Evolutionary conservation across 768 basidiomycete species (phyloP), one percentile per base, ranked within the genome.

Genomic region (Suillus plorans): DNA sequence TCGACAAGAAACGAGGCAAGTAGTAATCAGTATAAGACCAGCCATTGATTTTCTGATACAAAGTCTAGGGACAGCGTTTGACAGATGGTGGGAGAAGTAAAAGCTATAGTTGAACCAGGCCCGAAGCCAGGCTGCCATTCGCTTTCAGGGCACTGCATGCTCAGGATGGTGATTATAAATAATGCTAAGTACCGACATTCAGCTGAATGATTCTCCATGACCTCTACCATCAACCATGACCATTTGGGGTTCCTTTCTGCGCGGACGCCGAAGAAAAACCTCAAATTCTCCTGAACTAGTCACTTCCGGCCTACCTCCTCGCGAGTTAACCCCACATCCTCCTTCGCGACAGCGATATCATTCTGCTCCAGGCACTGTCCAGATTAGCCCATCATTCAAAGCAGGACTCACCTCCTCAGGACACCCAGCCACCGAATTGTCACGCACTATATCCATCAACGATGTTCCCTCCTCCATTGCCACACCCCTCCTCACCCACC

Each of bases 401-500:
- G 18, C 8, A 20, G 8, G 20, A 44, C 8, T 20, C 44, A 45
- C 44, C 44, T 31, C 31, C 6, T 31, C 31, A 31, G 6, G 31
- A 31, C 31, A 5, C 31, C 31, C 31, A 31, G 31, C 31, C 31
- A 31, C 31, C 1, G 31, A 31, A 31, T 31, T 31, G 31, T 31
- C 31, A 31, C 31, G 31, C 31, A 31, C 31, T 31, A 31, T 5
- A 31, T 5, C 31, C 31, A 1, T 31, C 31, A 31, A 31, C 31
- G 31, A 31, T 31, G 31, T 31, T 31, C 20, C 44, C 20, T 44
- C 18, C 7, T 44, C 44, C 45, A n/a, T 31, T 31, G 31, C 31
- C 31, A 31, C 31, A 31, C 31, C 22, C 7, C 68, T 70, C 28
- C 75, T 78, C 8, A 67, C 82, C 5, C 89, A 92, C 72, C 91